phyloP scores from a whole-genome alignment of 225 moss, liverwort and hornwort genomes.

The Marchantia polymorpha region DNA sequence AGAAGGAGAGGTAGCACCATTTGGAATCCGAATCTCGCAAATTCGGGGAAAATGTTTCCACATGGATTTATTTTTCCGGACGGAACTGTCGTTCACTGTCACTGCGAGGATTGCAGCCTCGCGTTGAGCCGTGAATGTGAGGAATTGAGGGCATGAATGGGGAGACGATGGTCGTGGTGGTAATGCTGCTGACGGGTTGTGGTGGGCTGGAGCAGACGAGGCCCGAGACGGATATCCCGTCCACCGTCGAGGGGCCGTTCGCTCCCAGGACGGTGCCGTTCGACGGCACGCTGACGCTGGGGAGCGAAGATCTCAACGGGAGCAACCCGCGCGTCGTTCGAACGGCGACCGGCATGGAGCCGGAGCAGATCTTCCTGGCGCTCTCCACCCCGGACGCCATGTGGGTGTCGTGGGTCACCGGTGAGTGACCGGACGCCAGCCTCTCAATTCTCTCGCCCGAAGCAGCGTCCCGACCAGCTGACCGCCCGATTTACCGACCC shows the following conservation, averaged over 20 bases:
- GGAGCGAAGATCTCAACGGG: conserved; percentile 59
- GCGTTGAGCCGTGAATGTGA: no score
- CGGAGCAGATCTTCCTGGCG: conserved; percentile 83
- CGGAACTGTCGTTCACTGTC: neutral
- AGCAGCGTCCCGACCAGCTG: no score
- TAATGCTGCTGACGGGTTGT: conserved; percentile 12
- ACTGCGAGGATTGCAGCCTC: neutral
- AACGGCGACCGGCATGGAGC: conserved; percentile 51
- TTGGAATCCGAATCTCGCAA: no score
- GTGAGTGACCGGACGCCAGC: no score
- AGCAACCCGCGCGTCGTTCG: conserved; percentile 65
- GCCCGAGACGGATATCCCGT: conserved; percentile 37
- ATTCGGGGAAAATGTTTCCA: no score
- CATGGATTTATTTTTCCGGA: neutral
- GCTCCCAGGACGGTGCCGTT: conserved; percentile 58
- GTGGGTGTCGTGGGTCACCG: conserved; percentile 90
- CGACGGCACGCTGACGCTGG: conserved; percentile 57
- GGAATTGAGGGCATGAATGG: no score
- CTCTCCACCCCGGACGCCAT: conserved; percentile 77
- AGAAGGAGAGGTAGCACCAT: no score
- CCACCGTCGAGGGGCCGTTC: conserved; percentile 72
- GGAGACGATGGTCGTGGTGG: neutral
- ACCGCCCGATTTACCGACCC: no score
- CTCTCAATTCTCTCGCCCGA: no score
- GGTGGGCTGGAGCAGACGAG: conserved; percentile 13